Conservation (phyloP, 73 alveolate genomes). For the Tetrahymena elliotti region DNA sequence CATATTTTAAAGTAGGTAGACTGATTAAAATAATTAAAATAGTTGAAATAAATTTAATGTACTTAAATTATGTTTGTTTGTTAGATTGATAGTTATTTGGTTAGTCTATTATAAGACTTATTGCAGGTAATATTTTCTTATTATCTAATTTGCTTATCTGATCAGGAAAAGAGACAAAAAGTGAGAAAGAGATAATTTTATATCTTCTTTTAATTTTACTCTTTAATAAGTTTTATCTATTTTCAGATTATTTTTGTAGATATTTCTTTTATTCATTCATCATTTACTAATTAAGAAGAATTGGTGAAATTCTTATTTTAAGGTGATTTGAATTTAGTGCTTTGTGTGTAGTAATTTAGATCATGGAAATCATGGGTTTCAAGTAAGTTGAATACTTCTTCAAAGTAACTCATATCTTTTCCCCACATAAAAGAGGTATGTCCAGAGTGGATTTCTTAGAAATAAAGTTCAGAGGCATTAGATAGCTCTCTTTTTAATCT, state of each 20-base stretch:
- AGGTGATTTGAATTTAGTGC: background rate
- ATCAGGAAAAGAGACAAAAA: background rate
- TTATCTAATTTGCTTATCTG: background rate
- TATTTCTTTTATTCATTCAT: background rate
- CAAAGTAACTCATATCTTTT: conserved; percentile 58
- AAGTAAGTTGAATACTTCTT: conserved; percentile 29
- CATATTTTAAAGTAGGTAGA: background rate
- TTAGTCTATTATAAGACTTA: too few species aligned
- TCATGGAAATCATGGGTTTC: background rate
- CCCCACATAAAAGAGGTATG: conserved; percentile 20
- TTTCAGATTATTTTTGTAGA: background rate
- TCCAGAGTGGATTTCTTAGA: background rate
- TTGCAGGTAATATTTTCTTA: too few species aligned
- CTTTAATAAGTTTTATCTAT: background rate
- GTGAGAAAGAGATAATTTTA: background rate
- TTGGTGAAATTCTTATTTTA: background rate
- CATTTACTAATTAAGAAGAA: background rate
- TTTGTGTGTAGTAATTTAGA: background rate
- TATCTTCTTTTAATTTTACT: background rate
- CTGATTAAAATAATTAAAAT: background rate
- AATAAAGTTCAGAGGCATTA: conserved; percentile 29
- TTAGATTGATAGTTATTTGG: too few species aligned
- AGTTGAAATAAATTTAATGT: background rate
- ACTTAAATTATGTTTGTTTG: background rate
- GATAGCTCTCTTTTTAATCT: background rate